Evolutionary conservation across 208 protist species (phyloP).

Genomic region (Vickermania spadyakhi): DNA sequence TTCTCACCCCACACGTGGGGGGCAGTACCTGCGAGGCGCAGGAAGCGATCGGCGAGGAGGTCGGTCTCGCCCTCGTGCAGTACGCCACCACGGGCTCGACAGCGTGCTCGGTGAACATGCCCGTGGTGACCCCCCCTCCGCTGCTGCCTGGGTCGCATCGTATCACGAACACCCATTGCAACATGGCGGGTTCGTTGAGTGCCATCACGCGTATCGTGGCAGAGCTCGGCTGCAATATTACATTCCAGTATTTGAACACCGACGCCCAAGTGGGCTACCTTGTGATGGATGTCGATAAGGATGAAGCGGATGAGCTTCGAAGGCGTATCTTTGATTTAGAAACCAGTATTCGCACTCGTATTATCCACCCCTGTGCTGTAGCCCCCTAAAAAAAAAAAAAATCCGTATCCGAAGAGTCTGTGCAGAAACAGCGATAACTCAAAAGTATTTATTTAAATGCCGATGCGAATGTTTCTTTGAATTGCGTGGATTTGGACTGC

Average conservation of each 20-base stretch:
- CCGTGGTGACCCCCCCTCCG: constrained; percentile 55
- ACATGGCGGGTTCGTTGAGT: constrained; percentile 87
- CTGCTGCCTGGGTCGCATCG: constrained; percentile 28
- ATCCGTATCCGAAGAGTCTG: too few relatives aligned
- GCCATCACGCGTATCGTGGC: constrained; percentile 83
- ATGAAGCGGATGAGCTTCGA: constrained; percentile 33
- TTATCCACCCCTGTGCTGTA: constrained; percentile 22
- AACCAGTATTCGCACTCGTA: constrained; percentile 40
- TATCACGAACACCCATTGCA: constrained; percentile 89
- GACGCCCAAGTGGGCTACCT: constrained; percentile 69
- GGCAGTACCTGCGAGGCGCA: constrained; percentile 92
- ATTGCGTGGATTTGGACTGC: too few relatives aligned
- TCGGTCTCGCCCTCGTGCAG: constrained; percentile 68
- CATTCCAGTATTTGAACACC: constrained; percentile 67
- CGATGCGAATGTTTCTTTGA: too few relatives aligned
- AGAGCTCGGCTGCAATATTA: constrained; percentile 79
- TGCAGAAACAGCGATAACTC: too few relatives aligned
- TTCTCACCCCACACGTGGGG: constrained; percentile 92
- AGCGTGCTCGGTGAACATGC: constrained; percentile 89
- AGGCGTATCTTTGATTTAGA: constrained; percentile 34
- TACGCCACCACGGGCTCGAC: constrained; percentile 83
- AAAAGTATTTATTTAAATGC: too few relatives aligned
- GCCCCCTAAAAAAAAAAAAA: background rate
- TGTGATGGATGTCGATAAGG: constrained; percentile 59
- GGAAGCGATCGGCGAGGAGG: constrained; percentile 83